phyloP scores from a whole-genome alignment of 2,329 filamentous ascomycete genomes.

The Colletotrichum orbiculare region DNA sequence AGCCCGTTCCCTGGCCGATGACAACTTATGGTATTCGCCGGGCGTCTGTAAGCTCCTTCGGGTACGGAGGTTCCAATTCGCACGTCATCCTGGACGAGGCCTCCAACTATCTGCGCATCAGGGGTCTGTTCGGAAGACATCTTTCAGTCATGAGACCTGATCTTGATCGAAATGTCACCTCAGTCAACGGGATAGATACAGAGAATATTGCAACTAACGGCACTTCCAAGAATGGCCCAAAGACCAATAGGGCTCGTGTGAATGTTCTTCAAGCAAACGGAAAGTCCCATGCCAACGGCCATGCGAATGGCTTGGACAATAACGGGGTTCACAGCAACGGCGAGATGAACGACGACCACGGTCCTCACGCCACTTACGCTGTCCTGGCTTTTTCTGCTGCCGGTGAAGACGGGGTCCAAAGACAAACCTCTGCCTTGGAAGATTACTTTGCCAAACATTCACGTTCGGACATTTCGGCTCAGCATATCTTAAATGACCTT shows the following conservation, averaged over 20 bases:
- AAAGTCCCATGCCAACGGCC: neutral
- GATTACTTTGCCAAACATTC: neutral
- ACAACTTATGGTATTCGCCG: constrained; percentile 52
- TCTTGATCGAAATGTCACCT: neutral
- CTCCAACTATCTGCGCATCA: constrained; percentile 13
- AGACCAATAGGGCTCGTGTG: neutral
- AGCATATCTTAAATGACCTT: constrained; percentile 7
- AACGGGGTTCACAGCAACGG: neutral
- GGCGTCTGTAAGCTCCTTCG: constrained; percentile 67
- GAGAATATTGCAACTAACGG: neutral
- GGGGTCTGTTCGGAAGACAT: too few species aligned
- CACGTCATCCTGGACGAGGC: constrained; percentile 58
- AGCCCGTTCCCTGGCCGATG: constrained; percentile 56
- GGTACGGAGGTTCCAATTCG: constrained; percentile 67
- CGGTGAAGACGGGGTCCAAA: constrained; percentile 1
- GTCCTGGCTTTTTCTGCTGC: neutral
- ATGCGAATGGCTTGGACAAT: neutral
- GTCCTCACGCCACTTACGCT: neutral
- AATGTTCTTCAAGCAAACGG: neutral
- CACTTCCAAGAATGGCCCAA: neutral
- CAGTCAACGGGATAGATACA: neutral
- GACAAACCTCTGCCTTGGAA: neutral
- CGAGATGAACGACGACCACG: neutral
- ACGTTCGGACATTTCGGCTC: neutral
- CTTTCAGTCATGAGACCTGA: constrained; percentile 49